Evolutionary conservation across 2,329 filamentous ascomycete genomes (phyloP).

Genomic region (Aspergillaceae sp.): DNA sequence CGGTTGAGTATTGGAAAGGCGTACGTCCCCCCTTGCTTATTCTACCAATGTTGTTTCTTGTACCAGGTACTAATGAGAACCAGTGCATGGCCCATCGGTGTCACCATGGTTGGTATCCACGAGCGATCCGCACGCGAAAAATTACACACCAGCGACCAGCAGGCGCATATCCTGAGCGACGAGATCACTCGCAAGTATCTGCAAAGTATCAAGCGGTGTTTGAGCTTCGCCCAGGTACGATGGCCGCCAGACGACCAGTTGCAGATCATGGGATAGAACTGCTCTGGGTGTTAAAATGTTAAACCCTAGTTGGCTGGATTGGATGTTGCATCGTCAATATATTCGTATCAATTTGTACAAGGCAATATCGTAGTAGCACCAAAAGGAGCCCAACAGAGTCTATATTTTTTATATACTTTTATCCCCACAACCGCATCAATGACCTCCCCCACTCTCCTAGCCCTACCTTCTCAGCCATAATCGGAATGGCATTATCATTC

Average conservation of each 20-base stretch:
- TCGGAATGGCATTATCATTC: background rate
- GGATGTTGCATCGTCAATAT: background rate
- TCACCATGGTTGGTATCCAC: conserved; percentile 99
- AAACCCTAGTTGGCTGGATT: no score
- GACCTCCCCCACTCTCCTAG: background rate
- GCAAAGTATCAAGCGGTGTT: conserved; percentile 92
- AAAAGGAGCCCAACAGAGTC: no score
- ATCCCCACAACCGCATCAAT: background rate
- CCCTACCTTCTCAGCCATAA: background rate
- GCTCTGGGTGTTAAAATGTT: no score
- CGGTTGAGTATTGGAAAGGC: conserved; percentile 90
- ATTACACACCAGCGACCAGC: conserved; percentile 66
- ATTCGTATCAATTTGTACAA: background rate
- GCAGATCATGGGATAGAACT: conserved; percentile 77
- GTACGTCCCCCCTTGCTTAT: conserved; percentile 23
- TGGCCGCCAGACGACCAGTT: conserved; percentile 90
- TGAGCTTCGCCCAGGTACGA: conserved; percentile 92
- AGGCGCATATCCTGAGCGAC: conserved; percentile 94
- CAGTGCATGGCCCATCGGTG: conserved; percentile 91
- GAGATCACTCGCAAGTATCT: conserved; percentile 92
- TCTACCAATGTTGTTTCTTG: background rate
- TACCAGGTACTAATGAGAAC: conserved; percentile 7
- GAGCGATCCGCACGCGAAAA: conserved; percentile 94
- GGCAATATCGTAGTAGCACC: no score
- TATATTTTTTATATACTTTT: background rate